These are phyloP conservation scores for Tausonia pullulans DNA, from an alignment of 1,284 basidiomycete species.

Conservation along the genomic window DNA sequence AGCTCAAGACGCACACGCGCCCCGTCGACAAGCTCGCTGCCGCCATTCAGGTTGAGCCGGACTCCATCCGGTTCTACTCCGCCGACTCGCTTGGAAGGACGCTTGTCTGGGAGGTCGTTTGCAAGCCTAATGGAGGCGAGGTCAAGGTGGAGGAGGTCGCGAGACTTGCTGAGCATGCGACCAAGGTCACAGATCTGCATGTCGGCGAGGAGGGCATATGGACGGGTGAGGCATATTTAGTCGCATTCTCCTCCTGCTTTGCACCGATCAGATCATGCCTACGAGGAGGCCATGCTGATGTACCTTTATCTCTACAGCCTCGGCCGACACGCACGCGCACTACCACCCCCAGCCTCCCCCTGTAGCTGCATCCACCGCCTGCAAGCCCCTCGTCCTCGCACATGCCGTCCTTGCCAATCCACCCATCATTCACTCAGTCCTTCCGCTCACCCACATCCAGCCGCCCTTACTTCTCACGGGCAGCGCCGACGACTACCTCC, in stretches of 20 bases:
- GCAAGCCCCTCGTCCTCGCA: slow-evolving; percentile 16
- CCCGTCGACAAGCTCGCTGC: slow-evolving; percentile 9
- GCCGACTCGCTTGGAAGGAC: slow-evolving; percentile 22
- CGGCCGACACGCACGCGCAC: slow-evolving; percentile 71
- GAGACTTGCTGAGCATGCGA: slow-evolving; percentile 37
- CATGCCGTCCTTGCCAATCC: neutral
- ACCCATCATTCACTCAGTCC: slow-evolving; percentile 33
- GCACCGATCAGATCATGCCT: neutral
- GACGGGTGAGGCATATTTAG: slow-evolving; percentile 51
- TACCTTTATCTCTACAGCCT: slow-evolving; percentile 43
- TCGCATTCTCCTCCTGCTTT: neutral
- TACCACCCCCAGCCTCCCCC: slow-evolving; percentile 38
- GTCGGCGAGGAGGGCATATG: slow-evolving; percentile 59
- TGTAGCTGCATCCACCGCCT: slow-evolving; percentile 19
- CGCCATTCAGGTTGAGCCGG: neutral
- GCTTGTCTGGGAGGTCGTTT: slow-evolving; percentile 48
- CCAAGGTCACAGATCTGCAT: slow-evolving; percentile 45
- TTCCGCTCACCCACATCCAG: slow-evolving; percentile 51
- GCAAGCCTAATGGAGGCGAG: neutral
- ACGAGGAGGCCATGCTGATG: neutral
- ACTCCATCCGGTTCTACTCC: slow-evolving; percentile 15
- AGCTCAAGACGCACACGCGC: slow-evolving; percentile 18
- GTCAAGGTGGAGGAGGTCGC: slow-evolving; percentile 8
- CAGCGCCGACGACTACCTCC: slow-evolving; percentile 61
- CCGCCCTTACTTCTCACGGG: slow-evolving; percentile 47